These are phyloP conservation scores for Nemania diffusa DNA, from an alignment of 2,329 filamentous ascomycete species.

Conservation along the genomic window DNA sequence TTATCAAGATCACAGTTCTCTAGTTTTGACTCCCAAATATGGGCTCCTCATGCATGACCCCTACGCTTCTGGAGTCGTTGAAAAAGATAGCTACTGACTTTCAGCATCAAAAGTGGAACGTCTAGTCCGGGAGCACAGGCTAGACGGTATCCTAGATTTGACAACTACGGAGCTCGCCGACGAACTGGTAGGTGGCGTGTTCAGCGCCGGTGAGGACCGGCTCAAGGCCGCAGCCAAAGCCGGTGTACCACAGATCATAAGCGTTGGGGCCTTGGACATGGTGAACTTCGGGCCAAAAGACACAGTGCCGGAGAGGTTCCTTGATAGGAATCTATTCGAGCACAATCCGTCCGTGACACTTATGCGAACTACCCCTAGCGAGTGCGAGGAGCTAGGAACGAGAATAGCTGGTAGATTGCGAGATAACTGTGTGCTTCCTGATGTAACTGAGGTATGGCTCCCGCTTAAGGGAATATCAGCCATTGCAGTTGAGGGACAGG, in stretches of 20 bases:
- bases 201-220: slow-evolving; percentile 67
- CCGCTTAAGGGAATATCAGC: slow-evolving; percentile 70
- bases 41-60: background rate
- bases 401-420: slow-evolving; percentile 67
- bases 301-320: slow-evolving; percentile 61
- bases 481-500: slow-evolving; percentile 63
- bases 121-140: slow-evolving; percentile 63
- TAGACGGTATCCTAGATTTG: slow-evolving; percentile 76
- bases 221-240: slow-evolving; percentile 66
- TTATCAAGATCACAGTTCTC: background rate
- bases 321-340: slow-evolving; percentile 63
- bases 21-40: background rate
- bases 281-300: slow-evolving; percentile 45
- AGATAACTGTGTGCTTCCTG: slow-evolving; percentile 51
- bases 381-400: slow-evolving; percentile 64
- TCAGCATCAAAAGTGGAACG: slow-evolving; percentile 64
- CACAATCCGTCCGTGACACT: slow-evolving; percentile 75
- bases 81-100: background rate
- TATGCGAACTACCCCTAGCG: slow-evolving; percentile 69
- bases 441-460: slow-evolving; percentile 65
- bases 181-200: slow-evolving; percentile 69
- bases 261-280: slow-evolving; percentile 65
- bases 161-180: slow-evolving; percentile 78
- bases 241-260: slow-evolving; percentile 65
- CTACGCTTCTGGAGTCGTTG: background rate